Base-by-base conservation (phyloP, 805 yeast genomes). In the Kodamaea kakaduensis region DNA sequence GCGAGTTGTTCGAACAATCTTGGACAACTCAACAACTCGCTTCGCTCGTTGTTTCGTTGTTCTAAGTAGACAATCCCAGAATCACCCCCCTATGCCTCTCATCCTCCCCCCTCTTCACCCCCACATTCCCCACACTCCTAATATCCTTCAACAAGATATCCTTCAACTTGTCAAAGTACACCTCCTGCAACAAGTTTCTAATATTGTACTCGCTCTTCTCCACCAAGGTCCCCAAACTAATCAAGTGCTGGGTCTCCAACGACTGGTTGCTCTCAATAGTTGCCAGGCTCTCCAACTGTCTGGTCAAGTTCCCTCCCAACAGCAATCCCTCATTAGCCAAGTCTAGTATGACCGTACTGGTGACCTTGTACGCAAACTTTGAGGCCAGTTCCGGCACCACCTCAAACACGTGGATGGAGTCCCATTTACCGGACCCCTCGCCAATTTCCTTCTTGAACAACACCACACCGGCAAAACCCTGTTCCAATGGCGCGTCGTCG, bases 91-190 rank as follows among this genome's bases (percentile, higher is more conserved):
- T 43, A 12, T 67, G 71, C 41, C 50, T 60, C 29, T 40, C 36
- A 22, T 55, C 54, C 25, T 62, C 68, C 23, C 43, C 49, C 27
- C 52, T 55, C 43, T 60, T 54, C 8, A 46, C 56, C 13, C 51
- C 45, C 18, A 56, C 45, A 41, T 62, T 67, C 9, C 68, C 68
- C 15, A 63, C 48, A 13, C 64, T 54, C 36, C 73, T 48, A 46
- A 67, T 57, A 45, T 67, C 73, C 44, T 63, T 67, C 50, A 65
- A 56, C 46, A 89, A 69, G 32, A 93, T 81, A 53, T 90, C 96
- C 52, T 85, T 79, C 13, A 96, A 85, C 66, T 90, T 90, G 50
- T 95, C 97, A 54, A 90, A 90, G 58, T 90, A 90, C 17, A 90
- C 97, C 44, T 87, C 95, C 58, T 90, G 95, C 44, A 90, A 69